Percentiles rank a stretch among this genome's conserved stretches.
These are phyloP conservation scores for Tricladium varicosporioides DNA, from an alignment of 2,329 filamentous ascomycete species.

Conservation along the genomic window DNA sequence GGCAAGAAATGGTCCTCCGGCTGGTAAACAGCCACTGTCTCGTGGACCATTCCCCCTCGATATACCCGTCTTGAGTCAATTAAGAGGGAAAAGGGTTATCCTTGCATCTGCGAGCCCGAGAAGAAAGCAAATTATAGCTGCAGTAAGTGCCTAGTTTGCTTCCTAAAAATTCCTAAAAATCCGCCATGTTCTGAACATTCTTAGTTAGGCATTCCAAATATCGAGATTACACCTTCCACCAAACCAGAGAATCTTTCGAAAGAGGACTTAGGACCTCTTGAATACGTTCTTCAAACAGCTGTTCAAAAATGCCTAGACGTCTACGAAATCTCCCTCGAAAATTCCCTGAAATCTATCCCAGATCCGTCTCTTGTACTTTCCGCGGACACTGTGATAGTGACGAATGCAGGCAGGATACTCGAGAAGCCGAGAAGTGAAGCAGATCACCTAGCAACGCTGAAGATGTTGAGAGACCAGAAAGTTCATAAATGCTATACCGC, in stretches of 20 bases:
- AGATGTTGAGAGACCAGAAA: conserved; percentile 72
- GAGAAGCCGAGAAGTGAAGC: conserved; percentile 86
- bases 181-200: conserved; percentile 9
- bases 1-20: conserved; percentile 16
- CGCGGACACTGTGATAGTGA: conserved; percentile 88
- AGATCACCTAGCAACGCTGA: conserved; percentile 82
- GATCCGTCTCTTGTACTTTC: conserved; percentile 86
- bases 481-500: conserved; percentile 84
- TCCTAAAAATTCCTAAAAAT: neutral
- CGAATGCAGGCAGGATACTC: conserved; percentile 70
- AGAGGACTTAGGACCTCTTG: conserved; percentile 68
- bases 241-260: conserved; percentile 87
- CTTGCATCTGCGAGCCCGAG: conserved; percentile 88
- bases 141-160: conserved; percentile 44
- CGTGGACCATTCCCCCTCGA: conserved; percentile 64
- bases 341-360: conserved; percentile 36
- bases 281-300: conserved; percentile 89
- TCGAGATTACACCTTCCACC: conserved; percentile 82
- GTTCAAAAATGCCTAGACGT: conserved; percentile 79
- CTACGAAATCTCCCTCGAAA: conserved; percentile 38
- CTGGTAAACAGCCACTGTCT: conserved; percentile 20
- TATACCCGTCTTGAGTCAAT: conserved; percentile 73
- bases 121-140: conserved; percentile 75
- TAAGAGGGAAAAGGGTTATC: conserved; percentile 78
- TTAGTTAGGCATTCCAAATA: conserved; percentile 73